Percentiles rank a stretch among this genome's conserved stretches.
Evolutionary conservation across 169 alveolate genomes (phyloP).

Genomic region (Plasmodium sp.): DNA sequence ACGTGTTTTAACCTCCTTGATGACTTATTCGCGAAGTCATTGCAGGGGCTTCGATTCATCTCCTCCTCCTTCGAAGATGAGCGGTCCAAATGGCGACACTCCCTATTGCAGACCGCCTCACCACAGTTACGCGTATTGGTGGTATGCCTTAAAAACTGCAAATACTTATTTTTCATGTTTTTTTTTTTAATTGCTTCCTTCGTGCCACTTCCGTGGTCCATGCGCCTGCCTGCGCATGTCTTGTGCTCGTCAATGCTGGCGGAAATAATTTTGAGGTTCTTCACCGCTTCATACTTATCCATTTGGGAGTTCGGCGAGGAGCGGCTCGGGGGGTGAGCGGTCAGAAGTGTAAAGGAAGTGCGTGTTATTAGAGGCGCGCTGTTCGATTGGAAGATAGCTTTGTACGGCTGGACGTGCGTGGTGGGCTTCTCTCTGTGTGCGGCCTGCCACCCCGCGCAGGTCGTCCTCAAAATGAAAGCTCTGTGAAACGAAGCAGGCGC

Average conservation of each 20-base stretch:
- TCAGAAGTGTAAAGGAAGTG: too few species aligned
- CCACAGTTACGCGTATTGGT: background rate
- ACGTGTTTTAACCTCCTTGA: background rate
- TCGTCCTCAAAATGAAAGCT: background rate
- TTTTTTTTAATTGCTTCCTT: constrained; percentile 10
- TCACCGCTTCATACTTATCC: constrained; percentile 44
- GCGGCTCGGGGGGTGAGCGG: background rate
- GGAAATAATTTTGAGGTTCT: background rate
- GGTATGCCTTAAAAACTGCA: background rate
- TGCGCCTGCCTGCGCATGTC: background rate
- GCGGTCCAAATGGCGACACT: background rate
- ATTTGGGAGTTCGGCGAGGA: constrained; percentile 1
- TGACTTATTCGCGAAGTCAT: background rate
- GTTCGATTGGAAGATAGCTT: background rate
- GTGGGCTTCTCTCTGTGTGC: background rate
- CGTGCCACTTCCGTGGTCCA: background rate
- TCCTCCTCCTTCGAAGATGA: constrained; percentile 1
- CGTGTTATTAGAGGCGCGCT: background rate
- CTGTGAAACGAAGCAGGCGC: background rate
- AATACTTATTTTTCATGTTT: constrained; percentile 3
- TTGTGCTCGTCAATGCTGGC: constrained; percentile 28
- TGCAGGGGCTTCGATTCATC: background rate
- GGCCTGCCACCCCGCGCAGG: background rate
- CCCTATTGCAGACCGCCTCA: background rate
- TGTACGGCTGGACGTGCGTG: background rate